Base-by-base conservation (phyloP, 2,329 filamentous ascomycete species). In the Myriosclerotinia curreyana region DNA sequence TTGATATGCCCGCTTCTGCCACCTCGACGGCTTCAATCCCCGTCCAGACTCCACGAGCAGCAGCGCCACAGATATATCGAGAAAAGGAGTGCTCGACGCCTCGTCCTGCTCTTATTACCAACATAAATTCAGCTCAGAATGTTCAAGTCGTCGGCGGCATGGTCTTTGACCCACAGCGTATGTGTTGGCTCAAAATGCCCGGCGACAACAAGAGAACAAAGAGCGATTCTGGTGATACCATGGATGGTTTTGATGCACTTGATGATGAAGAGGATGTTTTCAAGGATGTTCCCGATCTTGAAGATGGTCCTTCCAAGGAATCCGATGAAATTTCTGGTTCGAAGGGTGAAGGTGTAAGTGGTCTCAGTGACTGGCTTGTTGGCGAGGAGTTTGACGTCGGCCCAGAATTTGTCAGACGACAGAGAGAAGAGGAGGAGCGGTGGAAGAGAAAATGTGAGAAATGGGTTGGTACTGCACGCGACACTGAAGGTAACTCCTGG, bases 381-480 rank as follows among this genome's bases (percentile, higher is more conserved):
- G 92, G 92, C 60, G 95, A 99, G 77, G 95, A 99, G 75, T 99
- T 99, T 72, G 95, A 99, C 74, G 92, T 99, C 64, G 95, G 95
- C 0, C 95, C 94, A 3, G 92, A 96, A 75, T 99, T 98, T 74
- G 88, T 98, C 68, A 84, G 88, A 71, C 83, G 93, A 68, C 94
- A 98, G 74, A 84, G 90, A 66, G 92, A 94, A 72, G 95, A 99
- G 77, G 95, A 99, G 78, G 88, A 91, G 55, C 84, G 91, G 66
- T 99, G 95, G 95, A 84, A 89, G 70, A 87, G 88, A 75, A 94
- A 93, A 78, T 94, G 94, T 70, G 88, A 90, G 74, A 87, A 85
- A 72, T 99, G 95, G 95, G 85, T 94, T 68, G 83, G 83, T 60
- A 78, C 82, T 68, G 77, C 71, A 44, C 52, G 65, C 20, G 79